Evolutionary conservation across 257 asterid species (phyloP), one percentile per base, ranked within the genome.

Genomic region (Solanum peruvianum): DNA sequence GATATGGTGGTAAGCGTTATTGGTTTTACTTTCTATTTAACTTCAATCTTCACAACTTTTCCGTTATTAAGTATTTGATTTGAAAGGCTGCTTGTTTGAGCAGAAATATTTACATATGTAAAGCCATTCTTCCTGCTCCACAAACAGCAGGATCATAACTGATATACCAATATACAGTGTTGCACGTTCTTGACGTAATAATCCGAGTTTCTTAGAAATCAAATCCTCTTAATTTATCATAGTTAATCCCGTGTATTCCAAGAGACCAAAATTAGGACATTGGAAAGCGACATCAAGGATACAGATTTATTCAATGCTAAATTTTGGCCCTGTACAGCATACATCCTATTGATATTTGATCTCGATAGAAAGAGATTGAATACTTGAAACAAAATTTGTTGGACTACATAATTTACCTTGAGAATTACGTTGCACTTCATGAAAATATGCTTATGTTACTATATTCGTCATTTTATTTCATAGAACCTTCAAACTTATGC

Each of bases 1-100:
- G 99, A 97, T 85, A 92, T 94, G 99, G 92, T 97, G 97, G 99
- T 97, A 91, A n/a, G 95, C 23, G 52, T 62, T 70, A 71, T 80
- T 45, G 45, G 31, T 49, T 81, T 81, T 49, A 21, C 69, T 18
- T 81, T 49, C 69, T 81, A 31, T 49, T 31, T 52, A 11, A 49
- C 85, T 81, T 81, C 45, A 49, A 11, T 49, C 23, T 5, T 49
- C 29, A 29, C 8, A 37, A 49, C 44, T 29, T 81, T 2, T 49
- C 45, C 12, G 0, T 81, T 10, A 29, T 49, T 81, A 21, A 5
- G 29, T 49, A 81, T 10, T 3, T 31, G 27, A 29, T 41, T 81
- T 6, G 85, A 80, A 20, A 16, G 10, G 27, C 62, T 80, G 42
- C 67, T 80, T 31, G 15, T 9, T 27, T 8, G 18, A 47, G 67